These are phyloP conservation scores for Sophora flavescens DNA, from an alignment of 306 rosid species.

Conservation along the genomic window DNA sequence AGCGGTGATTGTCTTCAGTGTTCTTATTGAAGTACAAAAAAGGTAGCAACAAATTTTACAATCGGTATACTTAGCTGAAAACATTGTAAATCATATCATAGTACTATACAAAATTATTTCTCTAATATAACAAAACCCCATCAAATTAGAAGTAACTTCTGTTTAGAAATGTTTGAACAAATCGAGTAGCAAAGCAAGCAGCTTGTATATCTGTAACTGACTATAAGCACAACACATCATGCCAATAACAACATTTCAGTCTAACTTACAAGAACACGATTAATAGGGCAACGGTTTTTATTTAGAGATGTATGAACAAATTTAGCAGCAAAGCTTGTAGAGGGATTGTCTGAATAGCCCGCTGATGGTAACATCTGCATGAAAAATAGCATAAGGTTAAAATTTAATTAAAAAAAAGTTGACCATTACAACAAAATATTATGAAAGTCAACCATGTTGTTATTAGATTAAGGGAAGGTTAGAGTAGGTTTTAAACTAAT, in stretches of 20 bases:
- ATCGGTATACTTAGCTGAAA: constrained; percentile 12
- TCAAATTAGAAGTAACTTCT: constrained; percentile 8
- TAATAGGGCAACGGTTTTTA: constrained; percentile 93
- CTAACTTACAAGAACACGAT: constrained; percentile 88
- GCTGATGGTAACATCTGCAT: constrained; percentile 90
- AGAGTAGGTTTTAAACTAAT: constrained; percentile 13
- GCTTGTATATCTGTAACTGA: constrained; percentile 25
- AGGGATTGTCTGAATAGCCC: constrained; percentile 94
- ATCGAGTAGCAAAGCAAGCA: constrained; percentile 19
- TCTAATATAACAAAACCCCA: constrained; percentile 28
- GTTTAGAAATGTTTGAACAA: constrained; percentile 33
- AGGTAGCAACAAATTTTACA: constrained; percentile 16
- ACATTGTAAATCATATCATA: not conserved
- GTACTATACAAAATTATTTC: constrained; percentile 20
- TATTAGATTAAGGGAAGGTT: constrained; percentile 21
- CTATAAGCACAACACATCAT: constrained; percentile 31
- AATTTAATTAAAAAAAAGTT: not conserved
- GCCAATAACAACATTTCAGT: constrained; percentile 27
- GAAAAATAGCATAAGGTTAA: constrained; percentile 38
- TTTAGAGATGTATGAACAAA: constrained; percentile 96
- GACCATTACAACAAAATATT: constrained; percentile 11
- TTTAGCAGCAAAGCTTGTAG: constrained; percentile 93
- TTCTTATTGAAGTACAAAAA: no score
- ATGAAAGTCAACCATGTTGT: not conserved
- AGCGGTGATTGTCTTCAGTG: no score